phyloP scores from a whole-genome alignment of 768 basidiomycete genomes.

The Austroboletus eburneus region DNA sequence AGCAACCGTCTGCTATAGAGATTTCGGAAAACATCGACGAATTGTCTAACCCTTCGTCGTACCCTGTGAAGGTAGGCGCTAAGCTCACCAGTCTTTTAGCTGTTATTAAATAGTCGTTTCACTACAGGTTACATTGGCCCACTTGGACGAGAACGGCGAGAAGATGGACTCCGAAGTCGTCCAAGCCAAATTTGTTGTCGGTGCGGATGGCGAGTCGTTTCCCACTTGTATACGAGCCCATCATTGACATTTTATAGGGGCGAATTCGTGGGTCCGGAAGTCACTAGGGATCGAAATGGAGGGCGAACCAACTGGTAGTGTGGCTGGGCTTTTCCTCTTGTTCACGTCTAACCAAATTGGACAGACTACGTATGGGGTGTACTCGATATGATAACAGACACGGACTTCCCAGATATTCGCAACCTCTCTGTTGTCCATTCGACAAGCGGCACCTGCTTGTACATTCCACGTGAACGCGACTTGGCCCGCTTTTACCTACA shows the following conservation, averaged over 20 bases:
- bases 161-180: conserved; percentile 50
- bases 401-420: conserved; percentile 54
- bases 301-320: conserved; percentile 58
- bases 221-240: conserved; percentile 1
- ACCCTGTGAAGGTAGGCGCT: conserved; percentile 24
- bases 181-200: conserved; percentile 70
- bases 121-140: conserved; percentile 21
- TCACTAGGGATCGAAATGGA: conserved; percentile 62
- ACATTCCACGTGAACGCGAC: conserved; percentile 49
- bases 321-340: neutral
- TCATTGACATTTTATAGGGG: conserved; percentile 40
- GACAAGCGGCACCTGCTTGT: conserved; percentile 44
- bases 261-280: conserved; percentile 83
- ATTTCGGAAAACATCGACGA: conserved; percentile 34
- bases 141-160: conserved; percentile 21
- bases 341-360: neutral
- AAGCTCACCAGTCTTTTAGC: too few relatives aligned
- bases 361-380: conserved; percentile 43
- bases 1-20: conserved; percentile 25
- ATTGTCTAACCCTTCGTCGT: conserved; percentile 25
- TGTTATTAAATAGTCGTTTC: too few relatives aligned
- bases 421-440: conserved; percentile 48
- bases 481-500: conserved; percentile 51
- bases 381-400: conserved; percentile 42
- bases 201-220: conserved; percentile 56